A percentile compares a stretch with the other conserved stretches of the same genome.
Evolutionary conservation across 768 basidiomycete genomes (phyloP).

Genomic region (Trametes cingulata): DNA sequence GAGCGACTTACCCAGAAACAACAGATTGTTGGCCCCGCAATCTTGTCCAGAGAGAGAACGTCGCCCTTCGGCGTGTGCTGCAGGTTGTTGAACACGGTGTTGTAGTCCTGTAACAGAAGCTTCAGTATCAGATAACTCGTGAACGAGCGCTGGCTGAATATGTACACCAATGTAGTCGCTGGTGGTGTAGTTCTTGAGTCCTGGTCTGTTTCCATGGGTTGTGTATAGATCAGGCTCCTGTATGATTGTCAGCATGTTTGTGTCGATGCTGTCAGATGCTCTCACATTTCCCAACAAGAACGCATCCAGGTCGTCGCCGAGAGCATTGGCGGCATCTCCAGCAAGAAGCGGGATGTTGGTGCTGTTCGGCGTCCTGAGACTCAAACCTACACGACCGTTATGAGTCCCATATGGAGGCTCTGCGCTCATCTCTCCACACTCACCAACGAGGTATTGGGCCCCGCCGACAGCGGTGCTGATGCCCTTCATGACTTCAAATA

Average conservation of each 20-base stretch:
- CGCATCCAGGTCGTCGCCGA: constrained; percentile 45
- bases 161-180: constrained; percentile 47
- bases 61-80: constrained; percentile 41
- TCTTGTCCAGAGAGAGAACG: constrained; percentile 38
- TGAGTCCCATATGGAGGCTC: neutral
- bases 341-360: constrained; percentile 33
- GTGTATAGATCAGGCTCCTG: constrained; percentile 66
- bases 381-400: constrained; percentile 38
- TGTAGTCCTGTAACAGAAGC: constrained; percentile 41
- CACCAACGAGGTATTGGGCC: constrained; percentile 37
- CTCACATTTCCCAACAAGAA: constrained; percentile 52
- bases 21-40: constrained; percentile 53
- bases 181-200: constrained; percentile 47
- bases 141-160: neutral
- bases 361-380: constrained; percentile 42
- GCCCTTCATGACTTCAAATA: constrained; percentile 48
- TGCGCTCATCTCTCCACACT: neutral
- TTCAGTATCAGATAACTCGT: neutral
- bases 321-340: constrained; percentile 38
- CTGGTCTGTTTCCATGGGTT: constrained; percentile 41
- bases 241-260: neutral
- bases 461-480: constrained; percentile 35
- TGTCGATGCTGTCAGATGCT: neutral
- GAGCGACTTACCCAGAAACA: constrained; percentile 49
- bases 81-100: constrained; percentile 37